Evolutionary conservation across 1,284 basidiomycete genomes (phyloP).

Genomic region (Singerocomus inundabilis): DNA sequence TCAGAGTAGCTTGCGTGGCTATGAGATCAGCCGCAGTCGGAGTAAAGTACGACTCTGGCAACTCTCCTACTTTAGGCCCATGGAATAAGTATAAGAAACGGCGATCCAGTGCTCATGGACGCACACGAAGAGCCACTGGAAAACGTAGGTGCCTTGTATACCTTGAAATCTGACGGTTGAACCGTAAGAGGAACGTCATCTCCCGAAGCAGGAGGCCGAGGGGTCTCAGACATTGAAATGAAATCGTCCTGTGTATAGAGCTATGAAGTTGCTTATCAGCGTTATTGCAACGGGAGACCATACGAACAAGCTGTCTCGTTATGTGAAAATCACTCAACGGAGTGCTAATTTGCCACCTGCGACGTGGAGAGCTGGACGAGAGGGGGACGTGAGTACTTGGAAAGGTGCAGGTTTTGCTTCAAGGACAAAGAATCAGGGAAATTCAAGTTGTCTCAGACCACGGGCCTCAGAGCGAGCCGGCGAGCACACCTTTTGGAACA

Average conservation of each 20-base stretch:
- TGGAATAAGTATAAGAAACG: constrained; percentile 7
- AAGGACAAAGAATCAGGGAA: constrained; percentile 39
- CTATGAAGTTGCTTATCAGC: constrained; percentile 19
- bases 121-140: constrained; percentile 19
- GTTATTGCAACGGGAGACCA: constrained; percentile 14
- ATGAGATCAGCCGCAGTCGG: constrained; percentile 75
- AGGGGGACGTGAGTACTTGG: constrained; percentile 13
- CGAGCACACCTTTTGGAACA: constrained; percentile 69
- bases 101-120: constrained; percentile 19
- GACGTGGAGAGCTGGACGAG: background rate
- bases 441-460: constrained; percentile 64
- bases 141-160: constrained; percentile 44
- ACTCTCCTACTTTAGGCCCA: constrained; percentile 33
- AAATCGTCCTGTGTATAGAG: constrained; percentile 13
- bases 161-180: constrained; percentile 40
- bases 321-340: constrained; percentile 7
- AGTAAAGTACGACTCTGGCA: constrained; percentile 73
- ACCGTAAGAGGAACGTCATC: background rate
- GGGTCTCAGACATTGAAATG: constrained; percentile 30
- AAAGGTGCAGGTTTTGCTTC: constrained; percentile 2
- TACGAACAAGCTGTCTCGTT: constrained; percentile 14
- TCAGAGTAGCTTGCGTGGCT: constrained; percentile 62
- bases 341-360: background rate
- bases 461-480: constrained; percentile 66
- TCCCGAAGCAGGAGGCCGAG: constrained; percentile 3